Conservation (phyloP, 306 rosid species). For the Trifolium fragiferum region DNA sequence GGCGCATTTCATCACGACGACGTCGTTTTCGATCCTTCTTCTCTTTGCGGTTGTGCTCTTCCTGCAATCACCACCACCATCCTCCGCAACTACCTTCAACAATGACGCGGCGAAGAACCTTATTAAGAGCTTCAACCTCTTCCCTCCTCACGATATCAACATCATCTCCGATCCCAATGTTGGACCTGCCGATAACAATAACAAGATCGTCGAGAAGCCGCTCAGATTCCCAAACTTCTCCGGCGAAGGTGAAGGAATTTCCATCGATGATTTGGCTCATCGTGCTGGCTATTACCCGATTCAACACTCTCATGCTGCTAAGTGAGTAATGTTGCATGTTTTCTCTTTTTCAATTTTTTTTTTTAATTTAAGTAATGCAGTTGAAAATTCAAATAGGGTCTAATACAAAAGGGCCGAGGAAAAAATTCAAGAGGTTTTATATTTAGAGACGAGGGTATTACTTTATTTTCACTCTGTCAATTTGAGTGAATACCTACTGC, state of each 20-base stretch:
- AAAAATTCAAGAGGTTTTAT: too few relatives aligned
- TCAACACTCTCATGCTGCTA: constrained; percentile 83
- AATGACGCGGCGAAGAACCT: constrained; percentile 37
- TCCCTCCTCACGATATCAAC: constrained; percentile 68
- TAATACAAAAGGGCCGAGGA: too few relatives aligned
- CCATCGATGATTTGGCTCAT: constrained; percentile 80
- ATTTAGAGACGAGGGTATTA: too few relatives aligned
- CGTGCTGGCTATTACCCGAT: constrained; percentile 89
- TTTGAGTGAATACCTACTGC: neutral
- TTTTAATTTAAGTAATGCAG: neutral
- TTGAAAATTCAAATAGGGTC: too few relatives aligned
- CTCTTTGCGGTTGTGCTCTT: constrained; percentile 5
- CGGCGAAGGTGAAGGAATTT: neutral
- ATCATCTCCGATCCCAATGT: constrained; percentile 41
- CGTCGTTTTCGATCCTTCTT: constrained; percentile 31
- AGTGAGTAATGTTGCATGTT: constrained; percentile 35
- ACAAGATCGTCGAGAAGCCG: constrained; percentile 73
- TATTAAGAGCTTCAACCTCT: constrained; percentile 71
- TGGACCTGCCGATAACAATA: neutral
- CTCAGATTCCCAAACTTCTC: constrained; percentile 60
- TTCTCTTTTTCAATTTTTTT: neutral
- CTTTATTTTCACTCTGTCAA: neutral
- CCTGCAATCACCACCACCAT: constrained; percentile 34
- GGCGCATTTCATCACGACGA: constrained; percentile 33
- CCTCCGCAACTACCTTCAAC: constrained; percentile 24